A percentile compares a stretch with the other conserved stretches of the same genome.
Conservation (phyloP, 495 filamentous ascomycete genomes). For the Lentithecium fluviatile region DNA sequence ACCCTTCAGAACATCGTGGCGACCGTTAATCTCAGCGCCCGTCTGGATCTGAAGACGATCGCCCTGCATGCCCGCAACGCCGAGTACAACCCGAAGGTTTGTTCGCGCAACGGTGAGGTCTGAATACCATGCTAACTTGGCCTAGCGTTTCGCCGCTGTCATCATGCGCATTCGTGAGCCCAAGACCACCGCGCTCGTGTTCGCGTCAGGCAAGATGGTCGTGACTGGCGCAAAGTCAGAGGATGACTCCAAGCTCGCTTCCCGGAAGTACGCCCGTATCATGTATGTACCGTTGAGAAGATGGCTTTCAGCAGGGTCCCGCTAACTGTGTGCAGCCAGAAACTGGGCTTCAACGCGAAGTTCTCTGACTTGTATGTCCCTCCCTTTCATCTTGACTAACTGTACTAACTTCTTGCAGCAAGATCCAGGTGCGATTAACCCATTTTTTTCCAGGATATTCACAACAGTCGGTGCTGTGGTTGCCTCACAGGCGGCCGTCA, state of each 20-base stretch:
- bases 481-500: too few species aligned
- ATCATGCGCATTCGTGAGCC: slow-evolving; percentile 99
- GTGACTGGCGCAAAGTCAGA: slow-evolving; percentile 98
- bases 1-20: slow-evolving; percentile 99
- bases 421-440: too few species aligned
- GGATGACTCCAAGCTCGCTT: slow-evolving; percentile 94
- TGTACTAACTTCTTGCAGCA: too few species aligned
- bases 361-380: slow-evolving; percentile 78
- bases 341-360: slow-evolving; percentile 98
- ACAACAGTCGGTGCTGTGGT: too few species aligned
- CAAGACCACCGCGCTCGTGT: slow-evolving; percentile 97
- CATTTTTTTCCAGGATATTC: too few species aligned
- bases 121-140: too few species aligned
- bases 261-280: slow-evolving; percentile 97
- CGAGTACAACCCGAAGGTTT: slow-evolving; percentile 97
- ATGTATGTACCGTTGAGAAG: slow-evolving; percentile 48
- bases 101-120: too few species aligned
- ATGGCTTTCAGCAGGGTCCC: too few species aligned
- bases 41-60: slow-evolving; percentile 98
- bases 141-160: slow-evolving; percentile 99
- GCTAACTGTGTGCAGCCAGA: slow-evolving; percentile 54
- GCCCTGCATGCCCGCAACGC: slow-evolving; percentile 97
- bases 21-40: slow-evolving; percentile 97
- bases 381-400: too few species aligned
- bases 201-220: slow-evolving; percentile 99